A percentile compares a stretch with the other conserved stretches of the same genome.
Evolutionary conservation across 2,329 filamentous ascomycete species (phyloP).

Genomic region (Trichoderma sp.): DNA sequence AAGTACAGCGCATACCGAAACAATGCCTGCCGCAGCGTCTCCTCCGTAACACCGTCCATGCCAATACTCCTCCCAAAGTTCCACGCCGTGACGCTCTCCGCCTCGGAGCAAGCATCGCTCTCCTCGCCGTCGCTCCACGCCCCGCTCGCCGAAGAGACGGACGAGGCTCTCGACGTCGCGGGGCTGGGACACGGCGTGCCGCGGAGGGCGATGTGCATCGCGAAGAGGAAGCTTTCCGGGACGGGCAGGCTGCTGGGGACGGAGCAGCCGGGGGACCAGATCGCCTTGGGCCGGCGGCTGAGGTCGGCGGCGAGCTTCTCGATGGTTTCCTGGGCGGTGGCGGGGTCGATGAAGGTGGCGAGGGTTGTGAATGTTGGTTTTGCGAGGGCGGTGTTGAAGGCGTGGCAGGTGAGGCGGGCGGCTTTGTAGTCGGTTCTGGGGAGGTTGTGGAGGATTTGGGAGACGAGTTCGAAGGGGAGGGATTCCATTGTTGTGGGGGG

Average conservation of each 20-base stretch:
- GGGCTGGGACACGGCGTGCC: constrained; percentile 25
- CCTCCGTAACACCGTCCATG: constrained; percentile 26
- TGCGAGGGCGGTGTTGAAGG: constrained; percentile 33
- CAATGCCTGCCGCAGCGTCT: constrained; percentile 27
- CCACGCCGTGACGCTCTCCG: constrained; percentile 22
- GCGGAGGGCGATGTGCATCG: constrained; percentile 30
- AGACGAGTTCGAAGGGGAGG: constrained; percentile 33
- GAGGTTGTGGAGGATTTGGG: constrained; percentile 30
- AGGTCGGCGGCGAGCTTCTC: constrained; percentile 25
- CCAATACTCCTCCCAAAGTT: constrained; percentile 22
- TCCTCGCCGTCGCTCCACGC: constrained; percentile 19
- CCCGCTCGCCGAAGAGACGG: neutral
- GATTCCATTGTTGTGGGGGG: constrained; percentile 28
- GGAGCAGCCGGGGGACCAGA: constrained; percentile 37
- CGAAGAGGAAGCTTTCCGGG: constrained; percentile 33
- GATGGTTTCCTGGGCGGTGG: constrained; percentile 26
- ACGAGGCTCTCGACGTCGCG: neutral
- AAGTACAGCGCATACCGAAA: constrained; percentile 37
- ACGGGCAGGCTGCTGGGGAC: constrained; percentile 32
- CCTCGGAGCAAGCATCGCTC: neutral
- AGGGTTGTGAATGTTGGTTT: constrained; percentile 29
- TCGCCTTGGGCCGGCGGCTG: constrained; percentile 25
- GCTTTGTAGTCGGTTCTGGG: constrained; percentile 24
- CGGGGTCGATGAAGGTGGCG: constrained; percentile 31
- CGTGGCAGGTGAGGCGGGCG: constrained; percentile 33